phyloP scores from a whole-genome alignment of 75 land plant genomes.

The Cupressus sempervirens region DNA sequence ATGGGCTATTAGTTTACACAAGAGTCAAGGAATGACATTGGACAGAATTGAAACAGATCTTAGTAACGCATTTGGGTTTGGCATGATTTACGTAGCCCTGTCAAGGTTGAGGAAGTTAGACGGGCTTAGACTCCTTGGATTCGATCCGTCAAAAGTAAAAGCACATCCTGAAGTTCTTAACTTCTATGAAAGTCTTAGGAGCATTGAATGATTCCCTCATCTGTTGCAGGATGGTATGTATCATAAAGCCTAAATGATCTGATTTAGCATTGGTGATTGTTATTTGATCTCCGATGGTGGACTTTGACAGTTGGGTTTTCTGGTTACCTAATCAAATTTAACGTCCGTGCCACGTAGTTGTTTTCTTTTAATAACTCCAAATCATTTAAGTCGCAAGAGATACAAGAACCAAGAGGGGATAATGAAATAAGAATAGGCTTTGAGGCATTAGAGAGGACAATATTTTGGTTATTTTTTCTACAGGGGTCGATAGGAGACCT shows the following conservation, averaged over 20 bases:
- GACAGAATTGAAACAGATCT: conserved; percentile 62
- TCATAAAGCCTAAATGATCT: neutral
- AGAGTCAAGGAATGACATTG: conserved; percentile 85
- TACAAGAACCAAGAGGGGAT: neutral
- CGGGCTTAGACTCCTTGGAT: conserved; percentile 58
- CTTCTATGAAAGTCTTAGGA: conserved; percentile 38
- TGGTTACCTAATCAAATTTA: neutral
- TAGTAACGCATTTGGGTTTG: conserved; percentile 55
- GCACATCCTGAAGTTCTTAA: conserved; percentile 57
- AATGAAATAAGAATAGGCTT: neutral
- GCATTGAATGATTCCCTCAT: neutral
- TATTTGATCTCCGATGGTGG: neutral
- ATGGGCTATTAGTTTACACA: conserved; percentile 82
- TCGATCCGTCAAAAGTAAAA: conserved; percentile 51
- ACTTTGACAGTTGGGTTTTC: neutral
- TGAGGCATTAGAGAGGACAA: neutral
- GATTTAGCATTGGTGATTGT: neutral
- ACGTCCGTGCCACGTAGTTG: neutral
- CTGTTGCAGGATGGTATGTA: neutral
- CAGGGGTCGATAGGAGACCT: neutral
- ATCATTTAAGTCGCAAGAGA: neutral
- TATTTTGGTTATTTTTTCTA: neutral
- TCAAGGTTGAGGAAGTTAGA: conserved; percentile 61
- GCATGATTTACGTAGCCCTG: conserved; percentile 82
- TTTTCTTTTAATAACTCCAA: neutral